Evolutionary conservation across 441 rosid genomes (phyloP), one percentile per base, ranked within the genome.

Genomic region (Melastoma candidum): DNA sequence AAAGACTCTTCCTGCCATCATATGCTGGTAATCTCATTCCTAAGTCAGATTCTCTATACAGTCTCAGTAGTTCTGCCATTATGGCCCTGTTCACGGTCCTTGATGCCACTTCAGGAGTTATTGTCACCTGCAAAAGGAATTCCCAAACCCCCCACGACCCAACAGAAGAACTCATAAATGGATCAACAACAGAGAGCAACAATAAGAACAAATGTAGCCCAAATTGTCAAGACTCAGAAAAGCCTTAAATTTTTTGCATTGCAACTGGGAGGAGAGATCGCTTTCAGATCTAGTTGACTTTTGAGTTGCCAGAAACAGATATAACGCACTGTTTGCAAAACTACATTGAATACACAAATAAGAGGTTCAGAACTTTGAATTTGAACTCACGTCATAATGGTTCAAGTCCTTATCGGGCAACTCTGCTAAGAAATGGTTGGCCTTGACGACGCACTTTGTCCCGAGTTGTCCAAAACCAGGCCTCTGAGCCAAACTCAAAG

Each of bases 1-100:
- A 93, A 59, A 93, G 82, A 47, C 89, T 83, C 75, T 83, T 93
- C 67, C 93, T 76, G 71, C 99, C 99, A 71, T 93, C 99, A 41
- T 89, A 93, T 64, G 99, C 99, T 48, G 97, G 99, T 52, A 93
- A 76, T 68, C 90, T 77, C 74, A 66, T 79, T 57, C 99, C 97
- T 12, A 93, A 71, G 49, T 84, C 93, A 59, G 99, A 80, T 69
- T 87, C 97, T 75, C 75, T 83, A 64, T 89, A 78, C 45, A 77
- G 68, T 73, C 76, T 86, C 54, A 93, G 95, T 60, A 93, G 84
- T 68, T 86, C 97, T 58, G 97, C 93, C 71, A 93, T 80, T 51
- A 93, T 86, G 63, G 90, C 85, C 71, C 97, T 82, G 84, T 93
- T 93, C 51, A 80, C 74, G 58, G 71, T 65, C 67, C 76, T 86